Evolutionary conservation across 75 land plant genomes (phyloP), one percentile per base, ranked within the genome.

Genomic region (Isoetes taiwanensis): DNA sequence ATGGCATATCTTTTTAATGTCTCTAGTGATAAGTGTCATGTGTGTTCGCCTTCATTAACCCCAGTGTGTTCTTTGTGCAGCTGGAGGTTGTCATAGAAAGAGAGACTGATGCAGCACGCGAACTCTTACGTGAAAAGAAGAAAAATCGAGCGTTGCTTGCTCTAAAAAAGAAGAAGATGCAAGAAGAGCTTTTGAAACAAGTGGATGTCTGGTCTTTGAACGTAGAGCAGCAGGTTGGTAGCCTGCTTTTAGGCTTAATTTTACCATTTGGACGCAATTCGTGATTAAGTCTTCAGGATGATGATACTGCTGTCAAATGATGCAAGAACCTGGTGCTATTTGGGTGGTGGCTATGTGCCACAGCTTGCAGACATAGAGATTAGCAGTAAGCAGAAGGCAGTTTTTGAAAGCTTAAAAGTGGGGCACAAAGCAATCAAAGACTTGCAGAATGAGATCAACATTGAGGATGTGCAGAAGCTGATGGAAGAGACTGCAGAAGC

Each of bases 401-500:
- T 91, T 1, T 83, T 87, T 72, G 97, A 91, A 32, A 91, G 97
- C 61, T 71, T 91, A 58, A 91, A 91, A 61, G 57, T 94, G 25
- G 97, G 97, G 34, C 72, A 56, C 41, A 70, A 68, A 59, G 94
- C 97, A 21, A 78, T 91, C 28, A 81, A 86, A 58, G 76, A 84
- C 32, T 68, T 91, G 29, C 97, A 91, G 69, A 83, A 76, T 69
- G 95, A 91, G 59, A 75, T 91, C 52, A 87, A 77, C 43, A 33
- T 91, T 39, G 97, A 91, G 0, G 97, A 91, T 77, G 94, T 91
- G 48, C 89, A 87, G 42, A 87, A 81, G 59, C 72, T 91, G 39
- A 74, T 91, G 85, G 97, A 91, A 68, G 97, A 91, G 43, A 72
- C 95, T 5, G 97, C 61, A 17, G 97, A 91, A 60, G 89, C 97